Evolutionary conservation across 1,284 basidiomycete genomes (phyloP).

Genomic region (Farysia itapuensis): DNA sequence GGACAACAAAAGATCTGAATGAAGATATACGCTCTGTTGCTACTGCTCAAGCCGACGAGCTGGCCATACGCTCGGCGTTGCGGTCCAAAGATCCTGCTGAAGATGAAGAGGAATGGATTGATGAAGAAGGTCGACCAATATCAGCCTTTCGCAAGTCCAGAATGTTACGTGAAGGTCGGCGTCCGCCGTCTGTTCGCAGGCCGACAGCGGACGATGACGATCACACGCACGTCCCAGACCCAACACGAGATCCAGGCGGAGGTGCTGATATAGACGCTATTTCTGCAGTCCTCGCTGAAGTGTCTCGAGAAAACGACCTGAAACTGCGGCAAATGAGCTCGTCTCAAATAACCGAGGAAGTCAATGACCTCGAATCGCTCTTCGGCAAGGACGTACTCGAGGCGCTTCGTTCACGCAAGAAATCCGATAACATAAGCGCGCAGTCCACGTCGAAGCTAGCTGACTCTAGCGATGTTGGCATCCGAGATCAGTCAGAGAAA

Average conservation of each 20-base stretch:
- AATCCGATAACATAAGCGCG: slow-evolving; percentile 1
- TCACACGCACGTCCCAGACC: slow-evolving; percentile 20
- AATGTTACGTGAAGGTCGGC: slow-evolving; percentile 26
- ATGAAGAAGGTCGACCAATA: slow-evolving; percentile 45
- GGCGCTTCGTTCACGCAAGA: slow-evolving; percentile 32
- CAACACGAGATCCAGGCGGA: slow-evolving; percentile 48
- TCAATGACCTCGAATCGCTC: slow-evolving; percentile 40
- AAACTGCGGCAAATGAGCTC: slow-evolving; percentile 48
- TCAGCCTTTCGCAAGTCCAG: slow-evolving; percentile 53
- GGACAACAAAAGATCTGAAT: slow-evolving; percentile 5
- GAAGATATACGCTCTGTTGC: slow-evolving; percentile 22
- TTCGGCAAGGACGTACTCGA: slow-evolving; percentile 51
- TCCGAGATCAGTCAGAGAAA: slow-evolving; percentile 1
- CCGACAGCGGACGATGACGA: background rate
- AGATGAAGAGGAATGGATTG: slow-evolving; percentile 39
- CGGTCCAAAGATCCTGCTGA: background rate
- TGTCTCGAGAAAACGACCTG: slow-evolving; percentile 44
- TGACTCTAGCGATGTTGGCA: slow-evolving; percentile 43
- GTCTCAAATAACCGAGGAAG: slow-evolving; percentile 39
- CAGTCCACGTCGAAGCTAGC: slow-evolving; percentile 36
- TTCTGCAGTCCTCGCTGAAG: slow-evolving; percentile 27
- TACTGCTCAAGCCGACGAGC: slow-evolving; percentile 13
- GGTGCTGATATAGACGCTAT: slow-evolving; percentile 46
- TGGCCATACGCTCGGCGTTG: slow-evolving; percentile 7
- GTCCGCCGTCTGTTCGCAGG: slow-evolving; percentile 17